Base-by-base conservation (phyloP, 768 basidiomycete species). In the Podaxis sp. region DNA sequence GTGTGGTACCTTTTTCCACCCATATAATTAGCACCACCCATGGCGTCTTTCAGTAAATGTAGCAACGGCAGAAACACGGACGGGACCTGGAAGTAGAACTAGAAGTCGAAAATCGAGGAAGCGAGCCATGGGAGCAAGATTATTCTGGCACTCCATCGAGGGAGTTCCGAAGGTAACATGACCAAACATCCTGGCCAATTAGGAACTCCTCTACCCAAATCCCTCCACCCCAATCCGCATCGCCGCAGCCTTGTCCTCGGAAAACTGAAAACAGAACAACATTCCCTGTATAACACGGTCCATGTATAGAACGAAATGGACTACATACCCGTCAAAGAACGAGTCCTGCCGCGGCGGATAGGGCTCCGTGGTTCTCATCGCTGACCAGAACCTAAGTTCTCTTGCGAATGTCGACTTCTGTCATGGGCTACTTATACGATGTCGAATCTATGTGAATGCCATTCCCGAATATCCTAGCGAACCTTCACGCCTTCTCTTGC, bases 11-110 rank as follows among this genome's bases (percentile, higher is more conserved):
- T 79, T 75, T 83, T 87, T 12, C 89, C 89, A 24, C 89, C 89
- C 87, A 88, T 90, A 64, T 90, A 90, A 67, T 90, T 90, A 33
- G 87, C 89, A 5, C 89, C 88, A 22, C 75, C 74, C 87, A 89
- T 88, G 56, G 5, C 66, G 15, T 22, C 25, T 43, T 19, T 25
- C 36, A 54, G 33, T n/a, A 22, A 54, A 62, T 22, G 17, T 36
- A 19, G 29, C 19, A 19, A 22, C 24, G 38, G 12, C 22, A 38
- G 37, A 17, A 17, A 25, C 15, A 27, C 15, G 22, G 11, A 38
- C 24, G 54, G 9, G 38, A 29, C n/a, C 36, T n/a, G 54, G 24
- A 55, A 33, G 51, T n/a, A 24, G 51, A 27, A 27, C 27, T 52
- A 15, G 27, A 13, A 17, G 15, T 1, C 41, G 41, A n/a, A 13